Percentiles rank a stretch among this genome's conserved stretches.
Conservation (phyloP, 257 asterid species). For the Paraleonurus japonicus region DNA sequence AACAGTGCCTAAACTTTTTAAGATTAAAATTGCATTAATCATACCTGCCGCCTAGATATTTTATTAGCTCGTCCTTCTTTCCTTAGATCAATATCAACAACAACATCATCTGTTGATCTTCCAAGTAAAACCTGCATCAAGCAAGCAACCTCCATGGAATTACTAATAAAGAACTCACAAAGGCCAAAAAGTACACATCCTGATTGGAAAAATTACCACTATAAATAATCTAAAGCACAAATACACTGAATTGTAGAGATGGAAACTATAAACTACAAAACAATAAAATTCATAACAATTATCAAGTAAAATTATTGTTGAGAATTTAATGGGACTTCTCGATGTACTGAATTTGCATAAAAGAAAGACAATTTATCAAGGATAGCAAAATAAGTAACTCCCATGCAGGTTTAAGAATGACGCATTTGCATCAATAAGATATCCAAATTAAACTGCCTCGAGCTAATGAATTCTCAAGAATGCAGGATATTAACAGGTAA, state of each 20-base stretch:
- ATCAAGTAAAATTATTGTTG: not conserved
- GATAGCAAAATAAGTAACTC: not conserved
- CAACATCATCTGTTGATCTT: conserved; percentile 86
- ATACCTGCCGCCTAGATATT: conserved; percentile 95
- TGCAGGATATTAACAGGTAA: not conserved
- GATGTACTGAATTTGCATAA: not conserved
- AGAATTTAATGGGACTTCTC: conserved; percentile 1
- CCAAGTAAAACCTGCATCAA: conserved; percentile 74
- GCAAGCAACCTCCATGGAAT: conserved; percentile 10
- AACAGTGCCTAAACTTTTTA: not conserved
- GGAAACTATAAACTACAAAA: not conserved
- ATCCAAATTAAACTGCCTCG: not conserved
- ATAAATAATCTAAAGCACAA: not conserved
- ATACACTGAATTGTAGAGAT: not conserved
- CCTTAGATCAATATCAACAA: conserved; percentile 87
- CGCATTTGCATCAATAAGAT: not conserved
- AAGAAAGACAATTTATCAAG: not conserved
- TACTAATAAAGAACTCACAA: not conserved
- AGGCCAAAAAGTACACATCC: not conserved
- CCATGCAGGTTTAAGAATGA: not conserved
- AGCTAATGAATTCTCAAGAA: conserved; percentile 1
- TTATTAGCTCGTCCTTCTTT: conserved; percentile 96
- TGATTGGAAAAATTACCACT: not conserved
- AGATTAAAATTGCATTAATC: conserved; percentile 15
- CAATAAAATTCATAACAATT: not conserved